Evolutionary conservation across 148 eudicot genomes (phyloP).

Genomic region (Vaccinium darrowii): DNA sequence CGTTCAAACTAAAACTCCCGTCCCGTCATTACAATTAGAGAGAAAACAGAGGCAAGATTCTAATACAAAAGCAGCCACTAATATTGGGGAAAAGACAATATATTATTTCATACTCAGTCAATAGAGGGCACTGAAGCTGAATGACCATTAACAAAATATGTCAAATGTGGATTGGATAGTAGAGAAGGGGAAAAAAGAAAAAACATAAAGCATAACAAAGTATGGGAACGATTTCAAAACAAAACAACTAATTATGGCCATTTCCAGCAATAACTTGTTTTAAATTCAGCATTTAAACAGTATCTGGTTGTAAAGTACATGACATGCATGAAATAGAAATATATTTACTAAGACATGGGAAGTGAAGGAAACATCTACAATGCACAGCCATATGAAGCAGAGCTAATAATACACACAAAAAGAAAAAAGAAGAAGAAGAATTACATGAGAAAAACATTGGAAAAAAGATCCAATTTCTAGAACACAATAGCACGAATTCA

Average conservation of each 20-base stretch:
- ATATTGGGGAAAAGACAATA: neutral
- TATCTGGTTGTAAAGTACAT: neutral
- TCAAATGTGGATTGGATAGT: neutral
- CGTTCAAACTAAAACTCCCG: neutral
- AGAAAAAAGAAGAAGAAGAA: neutral
- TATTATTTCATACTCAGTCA: neutral
- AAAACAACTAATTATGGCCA: neutral
- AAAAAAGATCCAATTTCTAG: constrained; percentile 10
- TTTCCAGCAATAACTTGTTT: constrained; percentile 1
- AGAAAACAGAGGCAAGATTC: neutral
- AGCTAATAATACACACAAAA: neutral
- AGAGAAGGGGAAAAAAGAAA: neutral
- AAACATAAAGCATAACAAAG: neutral
- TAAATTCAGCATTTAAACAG: neutral
- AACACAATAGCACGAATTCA: constrained; percentile 11
- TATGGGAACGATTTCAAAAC: neutral
- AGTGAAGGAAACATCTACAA: neutral
- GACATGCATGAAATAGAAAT: neutral
- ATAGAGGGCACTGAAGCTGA: neutral
- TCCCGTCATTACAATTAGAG: neutral
- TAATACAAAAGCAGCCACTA: neutral
- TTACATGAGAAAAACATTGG: neutral
- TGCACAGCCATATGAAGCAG: neutral
- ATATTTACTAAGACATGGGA: neutral
- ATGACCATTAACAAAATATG: neutral